Percentiles rank a stretch among this genome's conserved stretches.
Conservation (phyloP, 2,329 filamentous ascomycete genomes). For the Rhinocladiella mackenziei region DNA sequence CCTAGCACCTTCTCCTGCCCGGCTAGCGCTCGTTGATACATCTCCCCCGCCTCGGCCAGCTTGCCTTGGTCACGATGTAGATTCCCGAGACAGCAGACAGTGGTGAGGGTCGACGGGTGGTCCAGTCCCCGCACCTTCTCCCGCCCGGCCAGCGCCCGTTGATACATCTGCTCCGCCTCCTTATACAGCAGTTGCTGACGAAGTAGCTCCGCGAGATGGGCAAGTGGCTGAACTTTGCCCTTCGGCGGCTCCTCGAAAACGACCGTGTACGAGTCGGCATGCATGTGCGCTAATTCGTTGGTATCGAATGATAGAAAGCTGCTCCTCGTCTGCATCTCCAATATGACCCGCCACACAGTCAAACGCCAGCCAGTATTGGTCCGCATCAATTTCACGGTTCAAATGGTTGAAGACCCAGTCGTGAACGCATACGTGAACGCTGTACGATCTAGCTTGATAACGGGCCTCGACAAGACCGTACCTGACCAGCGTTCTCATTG, state of each 20-base stretch:
- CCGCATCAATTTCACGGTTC: constrained; percentile 10
- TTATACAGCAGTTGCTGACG: constrained; percentile 8
- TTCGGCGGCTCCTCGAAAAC: background rate
- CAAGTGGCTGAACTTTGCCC: background rate
- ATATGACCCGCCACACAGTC: constrained; percentile 10
- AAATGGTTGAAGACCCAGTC: constrained; percentile 18
- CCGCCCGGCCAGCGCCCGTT: constrained; percentile 26
- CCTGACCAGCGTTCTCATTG: constrained; percentile 7
- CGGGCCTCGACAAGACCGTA: constrained; percentile 17
- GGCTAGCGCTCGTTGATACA: constrained; percentile 28
- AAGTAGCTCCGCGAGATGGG: constrained; percentile 5
- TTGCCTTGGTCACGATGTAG: constrained; percentile 29
- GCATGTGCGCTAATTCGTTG: constrained; percentile 9
- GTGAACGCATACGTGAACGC: constrained; percentile 21
- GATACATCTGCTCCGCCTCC: constrained; percentile 29
- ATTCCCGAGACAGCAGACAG: constrained; percentile 30
- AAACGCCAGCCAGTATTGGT: constrained; percentile 11
- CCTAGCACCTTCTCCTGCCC: constrained; percentile 27
- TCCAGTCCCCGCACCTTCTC: constrained; percentile 25
- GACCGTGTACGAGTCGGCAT: constrained; percentile 2
- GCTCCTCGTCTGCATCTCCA: background rate
- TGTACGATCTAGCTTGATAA: constrained; percentile 6
- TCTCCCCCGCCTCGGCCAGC: constrained; percentile 29
- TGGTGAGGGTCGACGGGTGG: constrained; percentile 24
- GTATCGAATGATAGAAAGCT: constrained; percentile 1